Conservation (phyloP, 2,329 filamentous ascomycete genomes). For the Colletotrichum filicis region DNA sequence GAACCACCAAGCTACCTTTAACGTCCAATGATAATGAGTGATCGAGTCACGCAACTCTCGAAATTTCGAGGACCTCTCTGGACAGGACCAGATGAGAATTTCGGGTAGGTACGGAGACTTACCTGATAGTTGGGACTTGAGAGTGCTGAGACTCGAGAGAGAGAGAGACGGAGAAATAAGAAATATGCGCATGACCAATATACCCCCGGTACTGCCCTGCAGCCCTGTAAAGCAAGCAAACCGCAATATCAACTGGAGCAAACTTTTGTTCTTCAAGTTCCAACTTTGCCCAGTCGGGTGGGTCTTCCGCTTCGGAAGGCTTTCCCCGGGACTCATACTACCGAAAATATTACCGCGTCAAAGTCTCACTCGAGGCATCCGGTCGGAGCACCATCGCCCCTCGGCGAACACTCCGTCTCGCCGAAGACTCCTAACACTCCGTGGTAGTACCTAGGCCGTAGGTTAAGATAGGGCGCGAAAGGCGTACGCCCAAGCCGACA, state of each 20-base stretch:
- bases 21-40: neutral
- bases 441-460: too few species aligned
- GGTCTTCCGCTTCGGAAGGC: neutral
- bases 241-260: neutral
- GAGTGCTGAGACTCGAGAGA: neutral
- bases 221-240: neutral
- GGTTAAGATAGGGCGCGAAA: neutral
- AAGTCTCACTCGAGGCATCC: neutral
- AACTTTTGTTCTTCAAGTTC: neutral
- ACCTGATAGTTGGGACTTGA: neutral
- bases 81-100: neutral
- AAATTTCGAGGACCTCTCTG: neutral
- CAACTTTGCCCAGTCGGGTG: neutral
- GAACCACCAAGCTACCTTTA: neutral
- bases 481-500: neutral
- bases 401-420: slow-evolving; percentile 10
- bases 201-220: neutral
- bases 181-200: neutral
- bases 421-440: neutral
- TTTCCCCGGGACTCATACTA: neutral
- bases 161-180: neutral
- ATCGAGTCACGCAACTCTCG: neutral
- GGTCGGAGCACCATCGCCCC: neutral
- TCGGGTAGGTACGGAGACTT: neutral
- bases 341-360: neutral